phyloP scores from a whole-genome alignment of 1,284 basidiomycete species.

The Marasmius fiardii region DNA sequence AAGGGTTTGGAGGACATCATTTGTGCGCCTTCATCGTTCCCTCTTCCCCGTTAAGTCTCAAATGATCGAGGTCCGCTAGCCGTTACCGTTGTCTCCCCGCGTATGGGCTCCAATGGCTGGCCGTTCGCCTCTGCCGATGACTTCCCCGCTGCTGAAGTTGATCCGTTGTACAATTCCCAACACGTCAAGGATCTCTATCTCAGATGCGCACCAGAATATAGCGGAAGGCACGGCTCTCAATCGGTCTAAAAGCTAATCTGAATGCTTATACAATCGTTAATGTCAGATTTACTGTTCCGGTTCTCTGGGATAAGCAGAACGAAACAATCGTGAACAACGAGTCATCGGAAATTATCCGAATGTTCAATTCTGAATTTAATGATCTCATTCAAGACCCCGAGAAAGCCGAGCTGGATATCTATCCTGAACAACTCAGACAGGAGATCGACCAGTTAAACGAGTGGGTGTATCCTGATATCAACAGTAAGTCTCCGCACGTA shows the following conservation, averaged over 20 bases:
- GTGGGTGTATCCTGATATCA: constrained; percentile 84
- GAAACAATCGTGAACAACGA: constrained; percentile 95
- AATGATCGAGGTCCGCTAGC: constrained; percentile 40
- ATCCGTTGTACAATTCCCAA: constrained; percentile 66
- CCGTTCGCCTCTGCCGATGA: constrained; percentile 74
- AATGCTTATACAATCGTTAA: background rate
- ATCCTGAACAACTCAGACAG: background rate
- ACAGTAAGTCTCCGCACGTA: constrained; percentile 50
- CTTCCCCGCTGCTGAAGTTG: constrained; percentile 70
- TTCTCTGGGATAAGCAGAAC: constrained; percentile 92
- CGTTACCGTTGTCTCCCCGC: constrained; percentile 82
- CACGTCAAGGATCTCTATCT: constrained; percentile 89
- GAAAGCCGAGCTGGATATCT: constrained; percentile 2
- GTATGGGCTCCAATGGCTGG: constrained; percentile 85
- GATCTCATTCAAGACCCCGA: background rate
- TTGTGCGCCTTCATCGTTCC: constrained; percentile 43
- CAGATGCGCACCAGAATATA: constrained; percentile 69
- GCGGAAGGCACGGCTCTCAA: constrained; percentile 44
- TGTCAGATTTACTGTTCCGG: constrained; percentile 81
- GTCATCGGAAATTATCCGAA: constrained; percentile 90
- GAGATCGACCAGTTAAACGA: constrained; percentile 53
- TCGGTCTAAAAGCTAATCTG: background rate
- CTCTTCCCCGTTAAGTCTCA: background rate
- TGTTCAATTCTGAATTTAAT: constrained; percentile 86
- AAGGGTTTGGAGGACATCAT: constrained; percentile 90